Conservation (phyloP, 2,329 filamentous ascomycete species). For the Cadophora sp. region DNA sequence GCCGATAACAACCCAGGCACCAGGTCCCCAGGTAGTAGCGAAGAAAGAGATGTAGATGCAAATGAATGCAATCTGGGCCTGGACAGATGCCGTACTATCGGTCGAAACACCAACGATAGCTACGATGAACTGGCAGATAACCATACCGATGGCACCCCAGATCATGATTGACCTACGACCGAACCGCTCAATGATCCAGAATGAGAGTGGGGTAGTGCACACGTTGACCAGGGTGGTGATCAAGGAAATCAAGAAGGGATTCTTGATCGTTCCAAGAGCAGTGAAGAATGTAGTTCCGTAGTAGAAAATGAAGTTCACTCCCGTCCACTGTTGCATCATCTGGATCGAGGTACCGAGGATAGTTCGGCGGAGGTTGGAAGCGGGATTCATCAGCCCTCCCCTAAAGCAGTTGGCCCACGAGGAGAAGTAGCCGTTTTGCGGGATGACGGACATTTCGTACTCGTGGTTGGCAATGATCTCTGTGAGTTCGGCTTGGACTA, state of each 20-base stretch:
- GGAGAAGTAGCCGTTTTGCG: conserved; percentile 69
- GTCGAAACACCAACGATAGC: conserved; percentile 62
- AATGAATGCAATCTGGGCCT: conserved; percentile 59
- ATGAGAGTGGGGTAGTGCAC: conserved; percentile 77
- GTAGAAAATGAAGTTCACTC: conserved; percentile 94
- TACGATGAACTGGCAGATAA: conserved; percentile 85
- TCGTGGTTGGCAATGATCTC: conserved; percentile 90
- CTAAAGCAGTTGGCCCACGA: conserved; percentile 75
- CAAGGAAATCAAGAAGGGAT: conserved; percentile 68
- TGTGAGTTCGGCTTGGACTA: conserved; percentile 77
- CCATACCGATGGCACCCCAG: conserved; percentile 80
- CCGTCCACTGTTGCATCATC: conserved; percentile 80
- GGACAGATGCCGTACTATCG: conserved; percentile 69
- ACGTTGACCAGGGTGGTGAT: conserved; percentile 72
- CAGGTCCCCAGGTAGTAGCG: conserved; percentile 77
- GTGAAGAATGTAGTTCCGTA: conserved; percentile 92
- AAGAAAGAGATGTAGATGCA: conserved; percentile 89
- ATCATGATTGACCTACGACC: conserved; percentile 83
- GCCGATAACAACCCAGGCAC: conserved; percentile 81
- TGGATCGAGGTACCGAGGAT: conserved; percentile 76
- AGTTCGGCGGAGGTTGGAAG: conserved; percentile 69
- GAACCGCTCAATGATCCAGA: conserved; percentile 84
- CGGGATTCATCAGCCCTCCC: conserved; percentile 75
- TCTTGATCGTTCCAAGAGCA: conserved; percentile 74
- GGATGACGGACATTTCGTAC: conserved; percentile 75